These are phyloP conservation scores for Cyberlindnera galapagoensis DNA, from an alignment of 805 yeast genomes.

Conservation along the genomic window DNA sequence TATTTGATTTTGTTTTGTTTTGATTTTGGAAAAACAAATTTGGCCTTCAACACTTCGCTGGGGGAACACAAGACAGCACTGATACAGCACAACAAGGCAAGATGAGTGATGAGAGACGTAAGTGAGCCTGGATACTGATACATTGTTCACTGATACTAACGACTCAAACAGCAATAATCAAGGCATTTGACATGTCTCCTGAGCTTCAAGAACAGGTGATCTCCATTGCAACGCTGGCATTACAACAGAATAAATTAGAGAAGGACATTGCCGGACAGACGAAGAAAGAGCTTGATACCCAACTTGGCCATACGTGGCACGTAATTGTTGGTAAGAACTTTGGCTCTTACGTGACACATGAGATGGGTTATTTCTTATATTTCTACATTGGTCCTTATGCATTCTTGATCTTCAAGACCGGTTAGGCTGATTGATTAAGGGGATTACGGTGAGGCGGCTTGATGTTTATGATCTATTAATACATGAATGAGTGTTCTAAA, in stretches of 20 bases:
- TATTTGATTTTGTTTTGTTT: too few species aligned
- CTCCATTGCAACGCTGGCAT: constrained; percentile 39
- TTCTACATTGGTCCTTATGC: constrained; percentile 68
- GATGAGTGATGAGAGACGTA: too few species aligned
- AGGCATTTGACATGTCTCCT: constrained; percentile 28
- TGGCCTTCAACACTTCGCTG: too few species aligned
- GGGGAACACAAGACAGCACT: too few species aligned
- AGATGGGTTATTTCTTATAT: constrained; percentile 64
- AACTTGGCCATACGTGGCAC: constrained; percentile 73
- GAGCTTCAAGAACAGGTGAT: constrained; percentile 47
- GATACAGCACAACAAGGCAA: too few species aligned
- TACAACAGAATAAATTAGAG: constrained; percentile 37
- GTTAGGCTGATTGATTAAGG: too few species aligned
- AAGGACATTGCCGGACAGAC: constrained; percentile 61
- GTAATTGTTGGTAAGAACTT: constrained; percentile 74
- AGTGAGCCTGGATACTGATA: too few species aligned
- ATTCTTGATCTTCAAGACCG: constrained; percentile 62
- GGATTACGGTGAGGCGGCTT: too few species aligned
- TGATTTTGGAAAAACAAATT: too few species aligned
- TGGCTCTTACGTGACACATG: constrained; percentile 76
- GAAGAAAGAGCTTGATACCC: constrained; percentile 58
- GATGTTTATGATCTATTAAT: background rate
- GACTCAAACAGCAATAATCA: too few species aligned
- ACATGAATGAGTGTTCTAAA: background rate
- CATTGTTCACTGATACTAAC: too few species aligned